A percentile compares a stretch with the other conserved stretches of the same genome.
phyloP scores from a whole-genome alignment of 2,329 filamentous ascomycete genomes.

The Neonectria punicea region DNA sequence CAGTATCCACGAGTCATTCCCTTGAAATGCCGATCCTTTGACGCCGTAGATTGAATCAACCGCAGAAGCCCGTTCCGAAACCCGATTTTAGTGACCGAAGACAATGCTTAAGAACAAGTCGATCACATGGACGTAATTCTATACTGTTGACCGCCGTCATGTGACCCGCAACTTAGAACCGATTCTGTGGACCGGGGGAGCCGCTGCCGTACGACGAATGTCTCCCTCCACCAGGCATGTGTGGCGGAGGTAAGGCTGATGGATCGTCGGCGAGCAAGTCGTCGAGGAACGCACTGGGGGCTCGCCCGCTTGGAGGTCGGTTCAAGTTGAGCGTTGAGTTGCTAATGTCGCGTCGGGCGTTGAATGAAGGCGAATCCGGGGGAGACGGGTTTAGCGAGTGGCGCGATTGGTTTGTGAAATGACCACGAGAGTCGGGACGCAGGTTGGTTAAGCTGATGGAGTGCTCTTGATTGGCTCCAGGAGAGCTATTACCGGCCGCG shows the following conservation, averaged over 20 bases:
- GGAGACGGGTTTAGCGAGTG: slow-evolving; percentile 63
- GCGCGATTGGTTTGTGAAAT: slow-evolving; percentile 53
- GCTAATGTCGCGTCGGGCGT: slow-evolving; percentile 63
- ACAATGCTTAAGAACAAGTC: slow-evolving; percentile 18
- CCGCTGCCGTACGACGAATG: slow-evolving; percentile 38
- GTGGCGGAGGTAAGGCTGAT: slow-evolving; percentile 58
- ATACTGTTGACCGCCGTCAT: slow-evolving; percentile 16
- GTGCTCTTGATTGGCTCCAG: slow-evolving; percentile 58
- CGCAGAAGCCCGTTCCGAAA: slow-evolving; percentile 23
- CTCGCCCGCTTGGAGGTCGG: slow-evolving; percentile 71
- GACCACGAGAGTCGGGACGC: slow-evolving; percentile 66
- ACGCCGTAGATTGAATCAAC: slow-evolving; percentile 39
- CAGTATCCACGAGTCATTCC: slow-evolving; percentile 33
- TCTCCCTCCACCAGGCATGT: slow-evolving; percentile 47
- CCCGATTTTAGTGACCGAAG: slow-evolving; percentile 29
- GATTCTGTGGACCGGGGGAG: slow-evolving; percentile 37
- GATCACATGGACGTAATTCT: slow-evolving; percentile 27
- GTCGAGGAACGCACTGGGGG: slow-evolving; percentile 90
- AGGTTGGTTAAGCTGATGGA: slow-evolving; percentile 71
- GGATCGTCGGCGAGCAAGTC: slow-evolving; percentile 85
- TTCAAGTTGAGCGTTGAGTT: slow-evolving; percentile 75
- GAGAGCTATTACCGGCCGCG: slow-evolving; percentile 70
- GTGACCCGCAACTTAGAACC: slow-evolving; percentile 36
- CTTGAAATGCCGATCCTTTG: slow-evolving; percentile 35
- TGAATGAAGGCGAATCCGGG: slow-evolving; percentile 71